Base-by-base conservation (phyloP, 768 basidiomycete species). In the Lyophyllum semitale region DNA sequence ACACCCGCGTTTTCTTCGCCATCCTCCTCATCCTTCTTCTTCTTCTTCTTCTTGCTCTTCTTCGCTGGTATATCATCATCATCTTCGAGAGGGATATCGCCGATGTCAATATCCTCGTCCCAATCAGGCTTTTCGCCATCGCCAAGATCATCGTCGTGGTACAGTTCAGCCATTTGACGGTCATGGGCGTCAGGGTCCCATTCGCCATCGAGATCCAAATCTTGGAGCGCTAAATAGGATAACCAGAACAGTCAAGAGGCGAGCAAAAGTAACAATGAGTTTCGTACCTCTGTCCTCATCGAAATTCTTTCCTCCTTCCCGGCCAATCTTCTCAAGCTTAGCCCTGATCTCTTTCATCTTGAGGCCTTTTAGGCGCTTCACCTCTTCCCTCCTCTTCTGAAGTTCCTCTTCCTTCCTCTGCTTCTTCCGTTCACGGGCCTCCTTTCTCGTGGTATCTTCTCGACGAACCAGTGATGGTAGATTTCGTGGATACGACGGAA, bases 121-220 rank as follows among this genome's bases (percentile, higher is more conserved):
- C 96, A 99, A 0, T 74, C 72, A 3, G 97, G 97, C 71, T 96
- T 96, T 59, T 69, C 68, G 12, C 59, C 69, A 40, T 68, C 69
- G 15, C 42, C 69, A 27, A 59, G 68, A 32, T 75, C 78, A 32
- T 76, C 78, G 3, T 81, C 83, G 23, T 76, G 77, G 11, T 94
- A 92, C 23, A 98, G 67, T 20, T 77, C 80, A 0, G 82, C 77
- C 88, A 99, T 94, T 67, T 93, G 90, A 32, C 69, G 71, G 59
- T 97, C 94, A 65, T 97, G 92, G 52, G 83, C 82, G 11, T 80
- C 84, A 12, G 93, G 89, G 63, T 98, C 93, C 89, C 93, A 98
- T 42, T 98, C 95, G 1, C 85, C 92, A 11, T 98, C 95, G 6
- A 99, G 73, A 62, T 96, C 93, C 3, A 96, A 77, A 38, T 81